phyloP scores from a whole-genome alignment of 352 stramenopile species.

The Pythium aphanidermatum region DNA sequence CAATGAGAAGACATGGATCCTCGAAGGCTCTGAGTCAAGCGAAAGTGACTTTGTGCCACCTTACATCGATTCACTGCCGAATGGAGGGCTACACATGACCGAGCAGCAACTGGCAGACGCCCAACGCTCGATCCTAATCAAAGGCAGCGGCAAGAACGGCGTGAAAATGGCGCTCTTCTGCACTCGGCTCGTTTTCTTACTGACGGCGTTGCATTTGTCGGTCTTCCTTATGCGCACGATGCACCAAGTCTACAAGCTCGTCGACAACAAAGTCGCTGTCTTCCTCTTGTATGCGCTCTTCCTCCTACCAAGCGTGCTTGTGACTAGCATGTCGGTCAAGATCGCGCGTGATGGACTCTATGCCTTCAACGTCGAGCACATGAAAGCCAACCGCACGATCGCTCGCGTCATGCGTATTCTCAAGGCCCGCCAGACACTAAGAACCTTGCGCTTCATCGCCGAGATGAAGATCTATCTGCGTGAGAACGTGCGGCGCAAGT shows the following conservation, averaged over 20 bases:
- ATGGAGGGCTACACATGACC: slow-evolving; percentile 26
- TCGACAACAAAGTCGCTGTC: slow-evolving; percentile 12
- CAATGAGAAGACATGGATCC: slow-evolving; percentile 42
- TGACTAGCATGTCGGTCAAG: slow-evolving; percentile 54
- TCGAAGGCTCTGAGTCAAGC: slow-evolving; percentile 23
- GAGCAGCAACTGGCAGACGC: slow-evolving; percentile 32
- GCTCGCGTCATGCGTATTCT: slow-evolving; percentile 56
- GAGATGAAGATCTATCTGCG: slow-evolving; percentile 77
- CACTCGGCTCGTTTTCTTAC: slow-evolving; percentile 62
- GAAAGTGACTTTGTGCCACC: slow-evolving; percentile 37
- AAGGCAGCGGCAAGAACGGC: slow-evolving; percentile 36
- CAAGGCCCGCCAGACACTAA: slow-evolving; percentile 59
- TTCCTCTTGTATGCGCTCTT: slow-evolving; percentile 37
- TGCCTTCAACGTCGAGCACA: slow-evolving; percentile 71
- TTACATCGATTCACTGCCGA: slow-evolving; percentile 40
- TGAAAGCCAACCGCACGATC: slow-evolving; percentile 63
- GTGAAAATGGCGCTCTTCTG: slow-evolving; percentile 58
- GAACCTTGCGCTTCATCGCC: slow-evolving; percentile 66
- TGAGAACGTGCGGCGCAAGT: slow-evolving; percentile 35
- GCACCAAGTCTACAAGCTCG: slow-evolving; percentile 27
- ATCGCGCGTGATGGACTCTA: slow-evolving; percentile 65
- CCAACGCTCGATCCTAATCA: slow-evolving; percentile 34
- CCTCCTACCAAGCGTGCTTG: slow-evolving; percentile 44
- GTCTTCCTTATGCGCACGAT: slow-evolving; percentile 53
- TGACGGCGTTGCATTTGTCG: slow-evolving; percentile 62